Base-by-base conservation (phyloP, 495 filamentous ascomycete species). In the Penicillium simplicissimum region DNA sequence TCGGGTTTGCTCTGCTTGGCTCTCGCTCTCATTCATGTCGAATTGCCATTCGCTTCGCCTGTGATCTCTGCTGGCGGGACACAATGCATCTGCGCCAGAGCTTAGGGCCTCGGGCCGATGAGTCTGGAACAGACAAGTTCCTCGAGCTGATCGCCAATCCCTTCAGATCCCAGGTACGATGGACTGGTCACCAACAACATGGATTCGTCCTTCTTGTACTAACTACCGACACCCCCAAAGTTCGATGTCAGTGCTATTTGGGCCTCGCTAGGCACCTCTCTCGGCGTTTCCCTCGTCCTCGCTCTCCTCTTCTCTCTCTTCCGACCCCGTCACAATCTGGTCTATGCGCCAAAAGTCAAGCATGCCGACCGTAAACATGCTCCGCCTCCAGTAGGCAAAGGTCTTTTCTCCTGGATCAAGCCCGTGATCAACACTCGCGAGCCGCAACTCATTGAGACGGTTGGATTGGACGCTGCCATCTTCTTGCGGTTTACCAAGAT, bases 311-410 rank as follows among this genome's bases (percentile, higher is more conserved):
- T 97, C 82, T 97, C 89, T 68, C 78, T 96, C 59, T 81, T 98
- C 49, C 89, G 96, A 62, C 95, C 96, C 5, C 92, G 91, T 71
- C 93, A 98, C 70, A 87, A 85, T 43, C 80, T 92, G 64, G 92
- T 98, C 43, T 98, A 98, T 74, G 93, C 96, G 5, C 95, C 95
- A 38, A 96, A 96, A 67, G 81, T 96, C 62, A 96, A 95, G 67
- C 88, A 96, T 81, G 91, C 90, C 64, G 92, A 98, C 71, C 85
- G 89, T 61, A 94, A 91, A 78, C 93, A 96, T 80, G 82, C 90
- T 23, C 95, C 95, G n/a, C 95, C 95, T n/a, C 85, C 86, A 19
- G 83, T 97, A 62, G 91, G 89, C 38, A 96, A 88, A 68, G 91
- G 93, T 17, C 71, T 93, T 36, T 90, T 96, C 67, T 86, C 91